Evolutionary conservation across 2,329 filamentous ascomycete species (phyloP).

Genomic region (Ascocoryne sarcoides): DNA sequence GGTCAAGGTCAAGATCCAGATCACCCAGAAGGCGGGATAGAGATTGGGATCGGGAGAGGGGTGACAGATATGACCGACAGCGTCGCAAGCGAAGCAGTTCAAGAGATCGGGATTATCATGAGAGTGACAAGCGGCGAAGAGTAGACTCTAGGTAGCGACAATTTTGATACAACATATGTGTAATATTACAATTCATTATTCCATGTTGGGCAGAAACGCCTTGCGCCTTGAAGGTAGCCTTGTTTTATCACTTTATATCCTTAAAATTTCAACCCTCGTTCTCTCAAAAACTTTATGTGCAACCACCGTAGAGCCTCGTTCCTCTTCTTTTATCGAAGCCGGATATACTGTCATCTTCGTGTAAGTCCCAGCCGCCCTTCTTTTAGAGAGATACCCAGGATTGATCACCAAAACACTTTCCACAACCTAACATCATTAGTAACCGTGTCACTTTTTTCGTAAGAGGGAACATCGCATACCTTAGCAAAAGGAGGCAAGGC

Average conservation of each 20-base stretch:
- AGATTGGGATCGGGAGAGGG: too few species aligned
- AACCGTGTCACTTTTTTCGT: too few species aligned
- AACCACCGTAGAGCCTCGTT: constrained; percentile 48
- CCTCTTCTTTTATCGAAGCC: constrained; percentile 48
- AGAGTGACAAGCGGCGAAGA: constrained; percentile 50
- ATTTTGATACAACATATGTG: constrained; percentile 8
- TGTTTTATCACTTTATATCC: constrained; percentile 52
- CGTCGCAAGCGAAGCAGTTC: constrained; percentile 51
- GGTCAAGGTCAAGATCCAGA: constrained; percentile 40
- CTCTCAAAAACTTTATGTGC: constrained; percentile 73
- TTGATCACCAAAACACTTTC: constrained; percentile 88
- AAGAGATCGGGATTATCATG: constrained; percentile 42
- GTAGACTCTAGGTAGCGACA: constrained; percentile 35
- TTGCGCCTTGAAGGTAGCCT: too few species aligned
- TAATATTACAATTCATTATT: constrained; percentile 8
- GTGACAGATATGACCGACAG: constrained; percentile 35
- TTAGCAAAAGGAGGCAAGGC: constrained; percentile 79
- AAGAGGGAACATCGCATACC: too few species aligned
- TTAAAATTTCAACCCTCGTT: constrained; percentile 77
- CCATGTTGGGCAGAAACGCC: too few species aligned
- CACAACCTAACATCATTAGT: constrained; percentile 55
- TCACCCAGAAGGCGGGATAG: constrained; percentile 42
- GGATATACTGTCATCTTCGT: constrained; percentile 70
- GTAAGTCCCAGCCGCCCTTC: constrained; percentile 76
- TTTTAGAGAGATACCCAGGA: constrained; percentile 78